These are phyloP conservation scores for Schizosaccharomyces octosporus DNA, from an alignment of 805 yeast species.

Conservation along the genomic window DNA sequence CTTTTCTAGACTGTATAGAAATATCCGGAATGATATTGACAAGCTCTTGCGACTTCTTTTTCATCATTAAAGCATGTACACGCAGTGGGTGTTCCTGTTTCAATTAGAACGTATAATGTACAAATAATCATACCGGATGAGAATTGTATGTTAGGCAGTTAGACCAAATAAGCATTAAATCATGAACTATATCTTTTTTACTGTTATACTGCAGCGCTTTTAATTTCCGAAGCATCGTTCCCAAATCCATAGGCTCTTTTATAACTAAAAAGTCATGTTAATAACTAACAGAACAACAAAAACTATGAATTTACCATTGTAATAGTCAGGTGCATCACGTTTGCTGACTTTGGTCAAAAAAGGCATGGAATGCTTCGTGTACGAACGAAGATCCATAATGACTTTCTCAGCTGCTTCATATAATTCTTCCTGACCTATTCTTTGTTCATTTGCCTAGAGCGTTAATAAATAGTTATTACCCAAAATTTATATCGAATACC, in stretches of 20 bases:
- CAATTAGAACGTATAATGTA: not conserved
- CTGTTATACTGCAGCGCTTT: constrained; percentile 60
- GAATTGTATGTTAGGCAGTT: constrained; percentile 83
- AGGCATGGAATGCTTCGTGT: constrained; percentile 90
- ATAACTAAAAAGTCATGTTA: constrained; percentile 21
- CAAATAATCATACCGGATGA: constrained; percentile 62
- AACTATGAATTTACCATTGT: constrained; percentile 17
- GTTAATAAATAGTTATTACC: not conserved
- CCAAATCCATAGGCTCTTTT: constrained; percentile 86
- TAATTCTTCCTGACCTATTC: constrained; percentile 89
- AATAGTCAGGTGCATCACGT: constrained; percentile 93
- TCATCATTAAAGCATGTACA: constrained; percentile 89
- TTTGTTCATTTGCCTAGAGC: constrained; percentile 77
- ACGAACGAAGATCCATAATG: constrained; percentile 64
- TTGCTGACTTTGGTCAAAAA: constrained; percentile 88
- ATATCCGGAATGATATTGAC: constrained; percentile 80
- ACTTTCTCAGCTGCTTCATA: constrained; percentile 96
- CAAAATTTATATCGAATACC: not conserved
- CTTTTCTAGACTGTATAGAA: constrained; percentile 29
- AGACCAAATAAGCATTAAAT: constrained; percentile 82
- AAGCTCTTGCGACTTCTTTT: constrained; percentile 52
- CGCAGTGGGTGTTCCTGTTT: constrained; percentile 20
- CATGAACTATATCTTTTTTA: constrained; percentile 77
- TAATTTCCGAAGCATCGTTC: constrained; percentile 76
- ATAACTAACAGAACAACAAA: not conserved